Conservation (phyloP, 1,284 basidiomycete species). For the Sporisorium graminicola region DNA sequence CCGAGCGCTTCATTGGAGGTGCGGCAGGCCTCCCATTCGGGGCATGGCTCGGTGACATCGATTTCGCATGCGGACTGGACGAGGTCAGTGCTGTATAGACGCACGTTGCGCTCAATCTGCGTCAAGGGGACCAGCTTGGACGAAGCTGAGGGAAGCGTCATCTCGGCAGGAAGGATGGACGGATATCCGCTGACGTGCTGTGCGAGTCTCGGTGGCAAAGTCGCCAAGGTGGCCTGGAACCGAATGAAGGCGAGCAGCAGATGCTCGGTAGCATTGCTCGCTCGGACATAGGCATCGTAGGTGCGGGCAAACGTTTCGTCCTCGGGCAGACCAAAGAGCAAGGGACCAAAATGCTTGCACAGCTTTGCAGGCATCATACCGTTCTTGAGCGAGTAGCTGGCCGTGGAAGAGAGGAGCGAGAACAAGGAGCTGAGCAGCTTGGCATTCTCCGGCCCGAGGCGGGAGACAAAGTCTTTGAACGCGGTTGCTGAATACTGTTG, state of each 20-base stretch:
- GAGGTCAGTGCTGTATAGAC: conserved; percentile 63
- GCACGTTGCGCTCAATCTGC: conserved; percentile 62
- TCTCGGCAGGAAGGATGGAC: conserved; percentile 53
- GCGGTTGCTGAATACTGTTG: conserved; percentile 45
- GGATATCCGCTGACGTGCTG: conserved; percentile 64
- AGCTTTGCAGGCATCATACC: conserved; percentile 67
- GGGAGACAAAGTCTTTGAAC: conserved; percentile 47
- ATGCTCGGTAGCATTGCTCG: conserved; percentile 67
- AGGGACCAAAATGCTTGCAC: conserved; percentile 58
- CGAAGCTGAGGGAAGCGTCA: conserved; percentile 34
- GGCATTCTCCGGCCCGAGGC: conserved; percentile 40
- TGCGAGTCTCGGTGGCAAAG: conserved; percentile 57
- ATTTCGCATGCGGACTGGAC: conserved; percentile 60
- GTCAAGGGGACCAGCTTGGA: conserved; percentile 62
- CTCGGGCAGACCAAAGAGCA: conserved; percentile 67
- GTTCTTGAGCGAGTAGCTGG: conserved; percentile 66
- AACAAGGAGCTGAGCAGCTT: conserved; percentile 60
- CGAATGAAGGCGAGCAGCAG: conserved; percentile 66
- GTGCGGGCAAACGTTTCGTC: conserved; percentile 67
- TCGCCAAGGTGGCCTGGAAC: conserved; percentile 40
- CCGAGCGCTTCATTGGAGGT: conserved; percentile 35
- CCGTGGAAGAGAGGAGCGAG: conserved; percentile 64
- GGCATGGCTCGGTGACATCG: conserved; percentile 40
- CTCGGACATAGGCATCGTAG: conserved; percentile 63
- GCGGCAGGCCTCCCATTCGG: conserved; percentile 59